These are phyloP conservation scores for Coemansia aciculifera DNA, from an alignment of 192 early-diverging fungal genomes.

Conservation along the genomic window DNA sequence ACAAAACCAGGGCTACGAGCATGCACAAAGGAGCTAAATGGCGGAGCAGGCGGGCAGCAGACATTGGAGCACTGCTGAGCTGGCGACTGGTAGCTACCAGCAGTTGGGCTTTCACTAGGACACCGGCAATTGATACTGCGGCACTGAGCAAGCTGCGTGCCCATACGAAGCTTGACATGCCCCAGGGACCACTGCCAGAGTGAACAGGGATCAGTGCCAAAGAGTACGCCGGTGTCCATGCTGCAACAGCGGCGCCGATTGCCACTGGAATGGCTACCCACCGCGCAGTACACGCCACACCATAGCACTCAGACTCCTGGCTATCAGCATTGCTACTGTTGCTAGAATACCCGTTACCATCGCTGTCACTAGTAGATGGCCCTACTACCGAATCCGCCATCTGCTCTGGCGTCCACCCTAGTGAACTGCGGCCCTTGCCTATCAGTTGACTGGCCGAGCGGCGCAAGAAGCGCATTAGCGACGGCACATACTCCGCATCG, in stretches of 20 bases:
- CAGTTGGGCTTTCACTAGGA: conserved; percentile 15
- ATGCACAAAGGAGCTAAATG: conserved; percentile 42
- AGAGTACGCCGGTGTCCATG: conserved; percentile 28
- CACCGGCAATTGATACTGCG: conserved; percentile 11
- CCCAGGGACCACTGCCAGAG: neutral
- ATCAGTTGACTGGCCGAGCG: neutral
- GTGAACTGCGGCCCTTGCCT: neutral
- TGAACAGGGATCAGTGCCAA: conserved; percentile 8
- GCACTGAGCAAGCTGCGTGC: conserved; percentile 11
- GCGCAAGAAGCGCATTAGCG: neutral
- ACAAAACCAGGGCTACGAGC: conserved; percentile 29
- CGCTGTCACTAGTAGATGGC: neutral
- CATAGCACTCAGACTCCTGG: neutral
- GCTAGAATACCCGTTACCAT: neutral
- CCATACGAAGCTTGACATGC: neutral
- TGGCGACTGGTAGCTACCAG: conserved; percentile 9
- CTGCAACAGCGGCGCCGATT: neutral
- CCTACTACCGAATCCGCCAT: neutral
- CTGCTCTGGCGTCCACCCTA: neutral
- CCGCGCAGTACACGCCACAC: neutral
- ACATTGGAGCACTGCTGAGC: conserved; percentile 17
- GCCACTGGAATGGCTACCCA: neutral
- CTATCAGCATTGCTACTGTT: neutral
- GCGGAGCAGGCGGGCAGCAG: conserved; percentile 22
- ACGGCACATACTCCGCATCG: neutral